Evolutionary conservation across 768 basidiomycete species (phyloP), one percentile per base, ranked within the genome.

Genomic region (Mycena sanguinolenta): DNA sequence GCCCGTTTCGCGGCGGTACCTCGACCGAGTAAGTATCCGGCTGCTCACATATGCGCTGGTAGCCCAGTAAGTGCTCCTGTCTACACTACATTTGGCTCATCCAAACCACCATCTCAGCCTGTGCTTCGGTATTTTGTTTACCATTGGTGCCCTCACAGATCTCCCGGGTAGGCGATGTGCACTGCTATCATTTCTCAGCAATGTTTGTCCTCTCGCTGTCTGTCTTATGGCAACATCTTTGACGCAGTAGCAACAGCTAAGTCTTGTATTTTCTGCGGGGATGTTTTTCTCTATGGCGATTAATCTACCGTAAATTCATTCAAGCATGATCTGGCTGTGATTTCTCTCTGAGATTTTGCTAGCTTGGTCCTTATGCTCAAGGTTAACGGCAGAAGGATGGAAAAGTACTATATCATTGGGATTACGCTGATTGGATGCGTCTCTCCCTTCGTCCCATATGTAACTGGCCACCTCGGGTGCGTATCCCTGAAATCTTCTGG

Each of bases 341-440:
- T 44, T 44, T 44, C 42, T 44, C 13, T 7, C 42, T 44, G 42
- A 44, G 21, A 44, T 19, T 19, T 44, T 7, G 16, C 8, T 17
- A 66, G 65, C 44, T 58, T 66, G n/a, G 65, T 66, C 16, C 34
- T 66, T 25, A 57, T 36, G 2, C 21, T 34, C 44, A 17, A 52
- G 17, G 16, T 66, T 23, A 58, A 66, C 65, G 57, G 57, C 27
- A 42, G 50, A n/a, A 49, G 42, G 44, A 58, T 49, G 44, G 57
- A 58, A 19, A 66, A 66, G 42, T 79, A 73, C 46, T 79, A 79
- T 57, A 7, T 57, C 10, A 16, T 57, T 12, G 55, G 55, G 55
- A 57, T 34, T 12, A 14, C n/a, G 21, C 8, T 36, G n/a, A 8
- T 57, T n/a, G 0, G 21, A 36, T n/a, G 36, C 32, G 21, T 57